A percentile compares a stretch with the other conserved stretches of the same genome.
phyloP scores from a whole-genome alignment of 2,329 filamentous ascomycete species.

The Arthroderma uncinatum region DNA sequence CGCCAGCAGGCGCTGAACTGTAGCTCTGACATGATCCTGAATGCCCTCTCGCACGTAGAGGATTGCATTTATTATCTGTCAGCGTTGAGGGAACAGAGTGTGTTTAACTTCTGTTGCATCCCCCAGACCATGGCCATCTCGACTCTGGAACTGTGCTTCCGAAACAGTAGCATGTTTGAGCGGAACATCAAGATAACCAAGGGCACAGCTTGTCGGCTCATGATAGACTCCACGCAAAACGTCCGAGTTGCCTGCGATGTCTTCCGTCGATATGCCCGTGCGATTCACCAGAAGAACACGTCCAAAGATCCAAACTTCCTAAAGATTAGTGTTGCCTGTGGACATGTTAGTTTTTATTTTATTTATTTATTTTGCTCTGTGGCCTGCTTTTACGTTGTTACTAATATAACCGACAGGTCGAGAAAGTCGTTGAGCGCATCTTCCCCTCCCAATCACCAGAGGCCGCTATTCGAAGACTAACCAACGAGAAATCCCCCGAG shows the following conservation, averaged over 20 bases:
- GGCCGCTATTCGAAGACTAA: conserved; percentile 36
- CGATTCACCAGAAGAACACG: conserved; percentile 88
- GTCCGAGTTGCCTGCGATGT: conserved; percentile 67
- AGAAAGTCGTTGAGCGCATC: conserved; percentile 88
- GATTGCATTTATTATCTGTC: conserved; percentile 98
- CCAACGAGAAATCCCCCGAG: conserved; percentile 46
- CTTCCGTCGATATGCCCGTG: conserved; percentile 65
- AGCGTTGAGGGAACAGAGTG: conserved; percentile 84
- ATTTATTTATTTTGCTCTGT: not conserved
- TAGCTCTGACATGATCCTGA: conserved; percentile 87
- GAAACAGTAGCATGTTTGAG: conserved; percentile 75
- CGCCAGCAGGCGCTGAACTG: conserved; percentile 68
- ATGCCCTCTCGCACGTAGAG: conserved; percentile 73
- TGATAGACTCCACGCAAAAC: conserved; percentile 89
- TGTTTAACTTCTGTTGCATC: conserved; percentile 98
- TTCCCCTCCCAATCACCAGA: conserved; percentile 76
- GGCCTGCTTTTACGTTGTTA: not conserved
- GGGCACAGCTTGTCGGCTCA: conserved; percentile 80
- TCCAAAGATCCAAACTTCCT: conserved; percentile 86
- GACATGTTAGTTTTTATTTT: conserved; percentile 57
- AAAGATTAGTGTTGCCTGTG: conserved; percentile 81
- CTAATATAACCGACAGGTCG: conserved; percentile 49
- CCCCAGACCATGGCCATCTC: conserved; percentile 97
- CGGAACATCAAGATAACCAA: conserved; percentile 94
- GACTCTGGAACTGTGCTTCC: conserved; percentile 82